Percentiles rank a stretch among this genome's conserved stretches.
Evolutionary conservation across 768 basidiomycete genomes (phyloP).

Genomic region (Wakefieldia striispora): DNA sequence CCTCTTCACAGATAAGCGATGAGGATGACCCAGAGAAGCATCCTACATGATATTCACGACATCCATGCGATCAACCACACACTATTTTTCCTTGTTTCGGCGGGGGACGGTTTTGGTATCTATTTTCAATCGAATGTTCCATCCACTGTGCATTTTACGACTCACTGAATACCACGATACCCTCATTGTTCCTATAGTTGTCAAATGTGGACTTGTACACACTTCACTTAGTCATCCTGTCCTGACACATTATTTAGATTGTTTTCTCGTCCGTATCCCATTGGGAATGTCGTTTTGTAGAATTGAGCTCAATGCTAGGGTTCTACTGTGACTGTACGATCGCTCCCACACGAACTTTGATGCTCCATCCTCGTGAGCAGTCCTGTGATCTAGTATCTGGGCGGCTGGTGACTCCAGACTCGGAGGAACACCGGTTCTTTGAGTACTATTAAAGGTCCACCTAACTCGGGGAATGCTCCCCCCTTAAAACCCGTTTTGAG

Average conservation of each 20-base stretch:
- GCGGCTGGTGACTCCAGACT: no score
- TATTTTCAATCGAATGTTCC: constrained; percentile 30
- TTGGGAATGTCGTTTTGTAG: constrained; percentile 21
- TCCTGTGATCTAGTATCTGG: no score
- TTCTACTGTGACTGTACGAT: no score
- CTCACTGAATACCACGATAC: constrained; percentile 34
- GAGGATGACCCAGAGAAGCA: constrained; percentile 3
- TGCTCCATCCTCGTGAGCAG: no score
- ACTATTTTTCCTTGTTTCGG: constrained; percentile 13
- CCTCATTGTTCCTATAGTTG: constrained; percentile 33
- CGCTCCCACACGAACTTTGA: no score
- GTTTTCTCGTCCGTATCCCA: constrained; percentile 6
- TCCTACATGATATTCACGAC: constrained; percentile 29
- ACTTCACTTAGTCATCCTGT: constrained; percentile 6
- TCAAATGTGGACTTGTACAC: constrained; percentile 26
- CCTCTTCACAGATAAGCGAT: constrained; percentile 13
- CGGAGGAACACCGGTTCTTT: no score
- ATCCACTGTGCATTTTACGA: constrained; percentile 29
- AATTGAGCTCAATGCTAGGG: background rate
- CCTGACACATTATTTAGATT: constrained; percentile 20
- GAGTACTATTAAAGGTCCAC: background rate
- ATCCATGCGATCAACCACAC: constrained; percentile 17
- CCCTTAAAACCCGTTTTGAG: no score
- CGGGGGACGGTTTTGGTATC: constrained; percentile 26
- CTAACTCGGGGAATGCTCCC: no score